Conservation (phyloP, 345 rosid genomes). For the Lepidium didymum region DNA sequence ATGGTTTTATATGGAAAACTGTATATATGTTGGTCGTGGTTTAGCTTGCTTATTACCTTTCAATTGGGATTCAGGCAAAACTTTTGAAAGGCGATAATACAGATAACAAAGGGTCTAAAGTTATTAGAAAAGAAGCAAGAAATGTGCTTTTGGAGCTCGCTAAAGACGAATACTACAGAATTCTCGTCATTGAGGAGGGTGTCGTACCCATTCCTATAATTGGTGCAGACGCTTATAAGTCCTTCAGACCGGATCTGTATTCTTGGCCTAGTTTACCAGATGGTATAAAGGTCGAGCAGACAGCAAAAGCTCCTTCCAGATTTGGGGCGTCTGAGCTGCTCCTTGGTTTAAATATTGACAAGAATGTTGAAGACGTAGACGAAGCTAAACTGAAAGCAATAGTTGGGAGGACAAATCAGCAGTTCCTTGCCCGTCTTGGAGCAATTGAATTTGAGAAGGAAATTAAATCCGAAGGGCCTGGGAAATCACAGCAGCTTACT, state of each 20-base stretch:
- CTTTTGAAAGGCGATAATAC: conserved; percentile 39
- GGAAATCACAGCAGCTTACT: conserved; percentile 36
- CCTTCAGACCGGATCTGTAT: conserved; percentile 53
- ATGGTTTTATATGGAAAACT: not conserved
- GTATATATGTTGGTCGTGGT: not conserved
- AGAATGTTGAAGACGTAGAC: conserved; percentile 36
- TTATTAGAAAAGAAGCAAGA: conserved; percentile 64
- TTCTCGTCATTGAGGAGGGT: conserved; percentile 82
- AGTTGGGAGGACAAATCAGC: conserved; percentile 68
- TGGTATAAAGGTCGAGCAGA: conserved; percentile 52
- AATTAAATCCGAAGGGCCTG: conserved; percentile 34
- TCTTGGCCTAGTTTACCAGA: conserved; percentile 88
- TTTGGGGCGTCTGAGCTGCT: conserved; percentile 77
- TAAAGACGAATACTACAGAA: conserved; percentile 65
- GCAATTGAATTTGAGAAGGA: conserved; percentile 64
- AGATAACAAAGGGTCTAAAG: conserved; percentile 40
- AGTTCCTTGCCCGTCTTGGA: conserved; percentile 79
- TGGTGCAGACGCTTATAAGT: conserved; percentile 69
- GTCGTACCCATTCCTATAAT: conserved; percentile 69
- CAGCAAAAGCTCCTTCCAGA: conserved; percentile 48
- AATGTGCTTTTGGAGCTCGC: conserved; percentile 73
- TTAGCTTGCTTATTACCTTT: not conserved
- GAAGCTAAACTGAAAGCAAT: conserved; percentile 71
- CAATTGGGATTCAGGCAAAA: conserved; percentile 40
- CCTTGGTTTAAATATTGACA: conserved; percentile 52